Evolutionary conservation across 768 basidiomycete species (phyloP).

Genomic region (Calocybe cyanea): DNA sequence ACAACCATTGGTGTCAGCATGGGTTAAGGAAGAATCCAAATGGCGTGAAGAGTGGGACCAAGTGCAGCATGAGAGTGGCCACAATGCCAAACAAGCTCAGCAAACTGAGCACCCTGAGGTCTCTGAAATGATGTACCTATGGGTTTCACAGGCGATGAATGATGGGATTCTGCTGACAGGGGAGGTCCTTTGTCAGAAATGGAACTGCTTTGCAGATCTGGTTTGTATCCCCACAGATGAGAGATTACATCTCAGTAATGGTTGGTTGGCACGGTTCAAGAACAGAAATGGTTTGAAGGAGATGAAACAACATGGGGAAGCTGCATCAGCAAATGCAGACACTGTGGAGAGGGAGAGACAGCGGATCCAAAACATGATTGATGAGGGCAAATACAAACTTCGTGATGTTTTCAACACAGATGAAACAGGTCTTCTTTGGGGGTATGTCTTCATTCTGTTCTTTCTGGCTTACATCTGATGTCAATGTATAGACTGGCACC

Average conservation of each 20-base stretch:
- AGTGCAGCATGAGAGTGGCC: no score
- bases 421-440: slow-evolving; percentile 29
- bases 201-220: slow-evolving; percentile 28
- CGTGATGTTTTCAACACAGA: slow-evolving; percentile 35
- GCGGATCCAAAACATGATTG: slow-evolving; percentile 23
- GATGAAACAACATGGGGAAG: slow-evolving; percentile 30
- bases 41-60: slow-evolving; percentile 19
- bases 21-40: slow-evolving; percentile 24
- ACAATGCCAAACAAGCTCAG: slow-evolving; percentile 2
- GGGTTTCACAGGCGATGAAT: slow-evolving; percentile 20
- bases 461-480: no score
- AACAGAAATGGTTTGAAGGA: slow-evolving; percentile 20
- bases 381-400: slow-evolving; percentile 20
- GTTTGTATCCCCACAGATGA: slow-evolving; percentile 28
- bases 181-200: slow-evolving; percentile 31
- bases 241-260: slow-evolving; percentile 27
- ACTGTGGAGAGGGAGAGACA: slow-evolving; percentile 22
- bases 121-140: slow-evolving; percentile 10
- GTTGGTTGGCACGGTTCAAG: slow-evolving; percentile 29
- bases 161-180: slow-evolving; percentile 29
- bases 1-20: slow-evolving; percentile 21
- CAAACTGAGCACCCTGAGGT: slow-evolving; percentile 9
- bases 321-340: slow-evolving; percentile 21
- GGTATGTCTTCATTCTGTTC: background rate
- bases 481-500: slow-evolving; percentile 28